These are phyloP conservation scores for Iris pallida DNA, from an alignment of 116 monocot species.

Conservation along the genomic window DNA sequence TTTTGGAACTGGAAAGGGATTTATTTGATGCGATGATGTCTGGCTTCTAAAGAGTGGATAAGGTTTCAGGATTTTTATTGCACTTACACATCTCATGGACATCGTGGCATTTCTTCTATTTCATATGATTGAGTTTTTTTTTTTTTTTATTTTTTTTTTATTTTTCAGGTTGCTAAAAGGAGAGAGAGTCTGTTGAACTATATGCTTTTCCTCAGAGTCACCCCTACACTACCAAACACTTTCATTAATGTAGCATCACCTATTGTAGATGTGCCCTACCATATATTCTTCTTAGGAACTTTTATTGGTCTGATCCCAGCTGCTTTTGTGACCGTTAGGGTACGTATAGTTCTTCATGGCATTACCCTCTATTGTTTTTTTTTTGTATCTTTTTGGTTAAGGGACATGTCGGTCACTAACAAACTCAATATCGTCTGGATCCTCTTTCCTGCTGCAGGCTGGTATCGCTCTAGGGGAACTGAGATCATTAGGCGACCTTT, in stretches of 20 bases:
- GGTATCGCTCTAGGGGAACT: constrained; percentile 89
- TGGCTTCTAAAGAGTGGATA: too few relatives aligned
- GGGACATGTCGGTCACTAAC: too few relatives aligned
- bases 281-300: constrained; percentile 59
- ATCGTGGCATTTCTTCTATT: too few relatives aligned
- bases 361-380: too few relatives aligned
- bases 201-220: constrained; percentile 91
- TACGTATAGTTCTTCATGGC: constrained; percentile 9
- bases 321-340: constrained; percentile 79
- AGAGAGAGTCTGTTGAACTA: constrained; percentile 78
- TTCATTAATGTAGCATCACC: constrained; percentile 90
- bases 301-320: constrained; percentile 80
- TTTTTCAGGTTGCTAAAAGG: constrained; percentile 72
- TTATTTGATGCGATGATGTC: too few relatives aligned
- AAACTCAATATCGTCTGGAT: not conserved
- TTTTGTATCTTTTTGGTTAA: too few relatives aligned
- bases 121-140: not conserved
- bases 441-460: constrained; percentile 36
- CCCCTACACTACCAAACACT: constrained; percentile 84
- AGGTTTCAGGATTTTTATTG: too few relatives aligned
- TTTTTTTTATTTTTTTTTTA: too few relatives aligned
- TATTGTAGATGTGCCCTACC: constrained; percentile 67
- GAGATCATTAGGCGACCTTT: constrained; percentile 79
- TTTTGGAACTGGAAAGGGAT: too few relatives aligned
- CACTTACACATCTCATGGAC: too few relatives aligned